phyloP scores from a whole-genome alignment of 495 filamentous ascomycete genomes.

The Poronia punctata region DNA sequence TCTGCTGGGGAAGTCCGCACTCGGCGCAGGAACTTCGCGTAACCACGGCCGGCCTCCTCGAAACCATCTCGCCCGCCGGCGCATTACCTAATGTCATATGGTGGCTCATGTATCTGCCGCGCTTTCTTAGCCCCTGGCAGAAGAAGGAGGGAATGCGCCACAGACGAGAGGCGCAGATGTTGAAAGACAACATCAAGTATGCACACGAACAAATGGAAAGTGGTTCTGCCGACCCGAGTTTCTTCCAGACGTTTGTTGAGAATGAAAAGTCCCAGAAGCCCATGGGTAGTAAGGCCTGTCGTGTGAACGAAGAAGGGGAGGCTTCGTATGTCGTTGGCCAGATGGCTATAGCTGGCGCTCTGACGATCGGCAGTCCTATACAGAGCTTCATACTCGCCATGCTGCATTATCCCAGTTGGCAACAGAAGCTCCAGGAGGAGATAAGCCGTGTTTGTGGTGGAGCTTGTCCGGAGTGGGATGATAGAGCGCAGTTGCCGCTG shows the following conservation, averaged over 20 bases:
- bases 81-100: constrained; percentile 46
- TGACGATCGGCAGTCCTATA: constrained; percentile 45
- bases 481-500: constrained; percentile 37
- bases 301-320: constrained; percentile 21
- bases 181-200: constrained; percentile 33
- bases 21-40: constrained; percentile 43
- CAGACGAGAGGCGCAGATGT: constrained; percentile 30
- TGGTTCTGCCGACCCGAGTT: constrained; percentile 28
- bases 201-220: constrained; percentile 24
- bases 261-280: constrained; percentile 21
- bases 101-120: constrained; percentile 39
- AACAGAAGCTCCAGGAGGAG: constrained; percentile 46
- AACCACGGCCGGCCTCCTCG: constrained; percentile 51
- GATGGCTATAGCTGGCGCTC: constrained; percentile 42
- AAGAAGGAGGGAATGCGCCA: constrained; percentile 38
- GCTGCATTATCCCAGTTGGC: constrained; percentile 52
- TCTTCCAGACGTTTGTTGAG: constrained; percentile 39
- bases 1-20: constrained; percentile 50
- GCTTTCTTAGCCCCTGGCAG: constrained; percentile 43
- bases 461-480: constrained; percentile 41
- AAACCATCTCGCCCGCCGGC: constrained; percentile 50
- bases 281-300: too few relatives aligned
- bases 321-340: constrained; percentile 39
- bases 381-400: constrained; percentile 54
- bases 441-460: constrained; percentile 44